Evolutionary conservation across 805 yeast species (phyloP), one percentile per base, ranked within the genome.

Genomic region (Ogataea thermomethanolica): DNA sequence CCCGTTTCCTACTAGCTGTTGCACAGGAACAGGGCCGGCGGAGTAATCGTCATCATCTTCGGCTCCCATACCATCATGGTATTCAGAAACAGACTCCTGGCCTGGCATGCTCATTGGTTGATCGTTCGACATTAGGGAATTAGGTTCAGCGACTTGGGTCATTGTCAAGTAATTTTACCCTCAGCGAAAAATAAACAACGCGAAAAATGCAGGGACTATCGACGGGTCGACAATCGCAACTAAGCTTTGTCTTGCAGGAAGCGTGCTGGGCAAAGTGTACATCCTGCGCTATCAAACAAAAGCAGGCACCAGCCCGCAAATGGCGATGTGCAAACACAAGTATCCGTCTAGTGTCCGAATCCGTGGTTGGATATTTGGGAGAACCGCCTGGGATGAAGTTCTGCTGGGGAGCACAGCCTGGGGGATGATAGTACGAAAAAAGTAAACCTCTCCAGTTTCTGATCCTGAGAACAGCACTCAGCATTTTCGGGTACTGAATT

Each of bases 1-100:
- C 9, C 99, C 99, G 56, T 88, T 87, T 13, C 95, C 95, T 64
- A 71, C 74, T 35, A 79, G 62, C 40, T 70, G 76, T 13, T 67
- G 61, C 33, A 78, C 65, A 3, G 76, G 77, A 42, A 78, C 65
- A 3, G 84, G 84, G 0, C 84, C 83, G 5, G 51, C 50, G 20
- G 46, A 37, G 38, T 54, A 52, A n/a, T 54, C 62, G 10, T 59
- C 64, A 33, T 71, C 68, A 8, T 71, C 67, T 11, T 67, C 76
- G 5, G 27, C 46, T n/a, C 34, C 34, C 44, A 33, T 33, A 12
- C 67, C 75, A 5, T 45, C 49, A 11, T 38, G 41, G 36, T 41
- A 36, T 10, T 42, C 49, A 25, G 38, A 15, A 10, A 43, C 44
- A 12, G 36, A 29, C 36, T 35, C 43, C 21, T 39, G 42, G 22